Percentiles rank a stretch among this genome's conserved stretches.
phyloP scores from a whole-genome alignment of 106 monocot genomes.

The Phalaenopsis equestris region DNA sequence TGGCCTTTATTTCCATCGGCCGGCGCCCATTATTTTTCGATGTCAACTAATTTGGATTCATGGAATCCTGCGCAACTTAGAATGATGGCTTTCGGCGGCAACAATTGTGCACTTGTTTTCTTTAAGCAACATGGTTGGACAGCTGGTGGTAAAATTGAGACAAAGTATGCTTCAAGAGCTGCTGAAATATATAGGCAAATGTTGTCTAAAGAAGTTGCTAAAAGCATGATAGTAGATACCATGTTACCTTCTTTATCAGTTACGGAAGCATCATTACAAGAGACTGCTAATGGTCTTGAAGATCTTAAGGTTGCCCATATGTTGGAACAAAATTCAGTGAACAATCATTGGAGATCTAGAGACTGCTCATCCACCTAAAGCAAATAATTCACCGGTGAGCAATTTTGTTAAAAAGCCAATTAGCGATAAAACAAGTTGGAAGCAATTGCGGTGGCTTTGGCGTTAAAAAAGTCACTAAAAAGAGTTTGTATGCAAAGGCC shows the following conservation, averaged over 20 bases:
- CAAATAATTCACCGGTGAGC: constrained; percentile 31
- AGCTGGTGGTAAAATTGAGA: constrained; percentile 75
- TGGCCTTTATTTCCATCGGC: too few species aligned
- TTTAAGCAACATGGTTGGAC: constrained; percentile 93
- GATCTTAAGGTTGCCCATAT: constrained; percentile 42
- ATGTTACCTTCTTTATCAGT: constrained; percentile 43
- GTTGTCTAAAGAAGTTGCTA: constrained; percentile 75
- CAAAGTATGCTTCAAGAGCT: constrained; percentile 78
- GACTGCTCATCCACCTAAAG: constrained; percentile 45
- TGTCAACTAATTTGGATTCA: constrained; percentile 77
- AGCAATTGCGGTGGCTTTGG: constrained; percentile 65
- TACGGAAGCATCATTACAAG: constrained; percentile 27
- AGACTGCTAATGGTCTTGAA: constrained; percentile 26
- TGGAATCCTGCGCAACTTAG: constrained; percentile 73
- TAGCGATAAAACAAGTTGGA: constrained; percentile 51
- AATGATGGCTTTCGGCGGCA: constrained; percentile 77
- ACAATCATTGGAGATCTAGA: constrained; percentile 26
- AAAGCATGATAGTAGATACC: constrained; percentile 43
- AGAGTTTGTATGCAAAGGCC: constrained; percentile 95
- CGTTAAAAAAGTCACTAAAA: constrained; percentile 61
- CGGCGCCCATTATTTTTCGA: too few species aligned
- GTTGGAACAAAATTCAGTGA: constrained; percentile 16
- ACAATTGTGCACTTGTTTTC: constrained; percentile 77
- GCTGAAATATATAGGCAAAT: constrained; percentile 71
- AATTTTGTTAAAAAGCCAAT: constrained; percentile 59